Conservation (phyloP, 768 basidiomycete genomes). For the Trametes cubensis region DNA sequence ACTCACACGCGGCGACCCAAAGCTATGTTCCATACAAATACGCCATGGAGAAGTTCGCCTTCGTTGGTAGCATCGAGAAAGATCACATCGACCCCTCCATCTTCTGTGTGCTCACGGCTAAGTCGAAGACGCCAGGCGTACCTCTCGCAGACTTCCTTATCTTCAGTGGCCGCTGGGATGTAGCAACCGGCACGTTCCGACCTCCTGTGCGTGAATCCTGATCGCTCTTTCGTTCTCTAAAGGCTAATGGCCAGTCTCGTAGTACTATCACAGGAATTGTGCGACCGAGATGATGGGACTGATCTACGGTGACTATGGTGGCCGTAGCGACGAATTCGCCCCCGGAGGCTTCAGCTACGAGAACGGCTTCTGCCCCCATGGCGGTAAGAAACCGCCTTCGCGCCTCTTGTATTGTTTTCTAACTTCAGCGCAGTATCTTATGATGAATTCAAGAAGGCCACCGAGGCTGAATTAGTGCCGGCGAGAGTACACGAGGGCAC, state of each 20-base stretch:
- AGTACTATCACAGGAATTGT: constrained; percentile 70
- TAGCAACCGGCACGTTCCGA: constrained; percentile 58
- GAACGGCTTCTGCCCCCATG: constrained; percentile 66
- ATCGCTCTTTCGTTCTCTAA: background rate
- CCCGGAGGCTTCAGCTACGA: constrained; percentile 67
- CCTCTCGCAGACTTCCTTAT: constrained; percentile 67
- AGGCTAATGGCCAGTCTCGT: background rate
- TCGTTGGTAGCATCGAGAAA: constrained; percentile 64
- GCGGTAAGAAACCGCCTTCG: constrained; percentile 42
- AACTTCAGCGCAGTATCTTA: constrained; percentile 48
- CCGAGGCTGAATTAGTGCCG: constrained; percentile 53
- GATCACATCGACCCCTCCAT: constrained; percentile 74
- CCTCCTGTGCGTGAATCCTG: constrained; percentile 49
- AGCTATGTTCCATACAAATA: constrained; percentile 73
- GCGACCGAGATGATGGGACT: constrained; percentile 68
- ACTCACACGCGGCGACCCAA: background rate
- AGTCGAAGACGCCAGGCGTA: constrained; percentile 59
- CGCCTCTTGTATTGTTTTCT: background rate
- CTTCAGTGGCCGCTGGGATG: constrained; percentile 68
- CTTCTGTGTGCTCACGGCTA: constrained; percentile 69
- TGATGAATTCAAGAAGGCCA: constrained; percentile 61
- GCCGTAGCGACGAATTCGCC: constrained; percentile 61
- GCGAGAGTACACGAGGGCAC: constrained; percentile 55
- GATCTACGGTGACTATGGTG: constrained; percentile 64
- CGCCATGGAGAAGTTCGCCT: constrained; percentile 62